Evolutionary conservation across 2,329 filamentous ascomycete species (phyloP), one percentile per base, ranked within the genome.

Genomic region (Beauveria sp.): DNA sequence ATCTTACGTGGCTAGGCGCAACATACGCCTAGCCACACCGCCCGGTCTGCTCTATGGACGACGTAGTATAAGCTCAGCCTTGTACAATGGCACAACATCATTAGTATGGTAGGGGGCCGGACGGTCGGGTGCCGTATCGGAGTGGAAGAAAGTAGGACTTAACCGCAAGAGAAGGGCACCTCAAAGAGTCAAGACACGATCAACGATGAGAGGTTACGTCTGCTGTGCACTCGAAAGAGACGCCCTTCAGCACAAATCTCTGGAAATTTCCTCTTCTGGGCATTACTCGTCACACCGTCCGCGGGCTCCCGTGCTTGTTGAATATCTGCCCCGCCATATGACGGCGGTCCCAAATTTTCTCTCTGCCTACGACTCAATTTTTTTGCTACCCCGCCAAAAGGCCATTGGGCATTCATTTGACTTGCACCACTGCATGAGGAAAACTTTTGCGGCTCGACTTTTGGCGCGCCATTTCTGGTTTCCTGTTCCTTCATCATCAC

Each of bases 401-500:
- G 22, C 41, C 30, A 57, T 57, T 57, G 55, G 55, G 55, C 44
- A 24, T 58, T n/a, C 20, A 12, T 58, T 41, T 3, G 10, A 55
- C 16, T 30, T n/a, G 26, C 46, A 44, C 30, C 18, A n/a, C 30
- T 18, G 53, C 58, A 61, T 61, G 57, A 63, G 48, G 55, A 61
- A 55, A 64, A 61, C 59, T 61, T 50, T 58, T 59, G 57, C 57
- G 34, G 40, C 52, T 61, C 57, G 44, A 41, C 46, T 50, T 48
- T 44, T 26, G 30, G 20, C 26, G 55, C 55, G 44, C 50, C 61
- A 43, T 53, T 51, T 54, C 58, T 58, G 46, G 37, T 46, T 56
- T 62, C 37, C 44, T 52, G 48, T 48, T 50, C 57, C 55, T 54
- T 55, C 59, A 63, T 55, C 63, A 61, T 41, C 63, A 47, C 51